phyloP scores from a whole-genome alignment of 2,329 filamentous ascomycete genomes.

The Aspergillaceae sp. region DNA sequence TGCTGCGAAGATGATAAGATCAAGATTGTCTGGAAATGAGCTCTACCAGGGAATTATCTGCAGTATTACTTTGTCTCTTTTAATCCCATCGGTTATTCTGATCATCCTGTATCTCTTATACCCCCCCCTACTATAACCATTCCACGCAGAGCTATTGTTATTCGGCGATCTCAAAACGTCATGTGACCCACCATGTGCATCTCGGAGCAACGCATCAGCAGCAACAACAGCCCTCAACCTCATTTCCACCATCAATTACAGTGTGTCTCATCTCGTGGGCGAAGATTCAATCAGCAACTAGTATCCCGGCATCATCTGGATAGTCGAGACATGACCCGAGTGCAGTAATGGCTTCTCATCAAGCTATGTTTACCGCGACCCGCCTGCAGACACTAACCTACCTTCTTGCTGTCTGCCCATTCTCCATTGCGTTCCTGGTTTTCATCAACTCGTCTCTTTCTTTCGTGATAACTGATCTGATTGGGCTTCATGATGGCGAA shows the following conservation, averaged over 20 bases:
- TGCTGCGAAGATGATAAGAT: too few species aligned
- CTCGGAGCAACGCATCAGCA: neutral
- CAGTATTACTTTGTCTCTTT: too few species aligned
- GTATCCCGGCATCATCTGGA: too few species aligned
- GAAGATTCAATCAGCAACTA: too few species aligned
- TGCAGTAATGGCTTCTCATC: constrained; percentile 21
- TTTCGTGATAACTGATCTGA: constrained; percentile 56
- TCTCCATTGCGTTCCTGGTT: constrained; percentile 58
- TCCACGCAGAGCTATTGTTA: neutral
- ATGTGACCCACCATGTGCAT: neutral
- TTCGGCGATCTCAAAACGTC: neutral
- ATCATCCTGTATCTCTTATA: neutral
- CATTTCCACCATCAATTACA: too few species aligned
- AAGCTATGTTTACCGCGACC: constrained; percentile 47
- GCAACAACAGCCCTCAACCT: neutral
- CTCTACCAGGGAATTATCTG: too few species aligned
- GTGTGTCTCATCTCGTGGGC: too few species aligned
- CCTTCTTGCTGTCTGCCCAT: constrained; percentile 53
- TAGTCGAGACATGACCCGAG: constrained; percentile 9
- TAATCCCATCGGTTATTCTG: too few species aligned
- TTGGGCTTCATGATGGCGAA: constrained; percentile 47
- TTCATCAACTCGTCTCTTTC: constrained; percentile 57
- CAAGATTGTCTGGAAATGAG: too few species aligned
- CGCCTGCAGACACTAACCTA: constrained; percentile 51
- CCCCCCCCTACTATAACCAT: neutral